These are phyloP conservation scores for Phialophora tarda DNA, from an alignment of 2,329 filamentous ascomycete species.

Conservation along the genomic window DNA sequence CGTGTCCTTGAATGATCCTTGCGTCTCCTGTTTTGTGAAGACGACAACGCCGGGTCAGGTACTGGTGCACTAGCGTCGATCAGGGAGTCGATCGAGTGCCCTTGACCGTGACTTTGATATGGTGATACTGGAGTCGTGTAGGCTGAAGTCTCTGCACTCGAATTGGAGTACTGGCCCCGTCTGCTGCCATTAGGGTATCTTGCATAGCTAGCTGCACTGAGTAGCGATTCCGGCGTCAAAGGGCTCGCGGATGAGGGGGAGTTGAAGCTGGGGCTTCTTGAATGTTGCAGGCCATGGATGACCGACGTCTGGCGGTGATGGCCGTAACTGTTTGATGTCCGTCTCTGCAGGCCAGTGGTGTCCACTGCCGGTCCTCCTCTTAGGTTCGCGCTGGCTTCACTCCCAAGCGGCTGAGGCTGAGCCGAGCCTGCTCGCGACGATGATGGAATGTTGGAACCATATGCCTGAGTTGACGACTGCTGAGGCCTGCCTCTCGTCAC, in stretches of 20 bases:
- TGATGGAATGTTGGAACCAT: conserved; percentile 25
- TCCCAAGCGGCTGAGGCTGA: conserved; percentile 32
- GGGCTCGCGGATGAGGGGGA: conserved; percentile 79
- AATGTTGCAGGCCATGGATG: conserved; percentile 92
- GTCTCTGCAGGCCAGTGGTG: conserved; percentile 53
- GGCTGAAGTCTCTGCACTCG: conserved; percentile 23
- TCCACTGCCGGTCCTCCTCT: conserved; percentile 30
- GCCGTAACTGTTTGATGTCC: conserved; percentile 68
- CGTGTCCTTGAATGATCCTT: conserved; percentile 70
- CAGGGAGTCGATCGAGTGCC: conserved; percentile 45
- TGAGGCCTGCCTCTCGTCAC: conserved; percentile 49
- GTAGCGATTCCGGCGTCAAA: conserved; percentile 52
- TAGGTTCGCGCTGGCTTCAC: conserved; percentile 26
- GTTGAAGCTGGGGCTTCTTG: conserved; percentile 82
- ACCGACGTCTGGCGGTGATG: conserved; percentile 97
- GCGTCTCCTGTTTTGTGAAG: conserved; percentile 44
- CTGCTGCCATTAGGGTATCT: conserved; percentile 25
- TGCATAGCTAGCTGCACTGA: conserved; percentile 27
- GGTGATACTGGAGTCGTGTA: conserved; percentile 33
- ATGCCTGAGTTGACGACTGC: conserved; percentile 26
- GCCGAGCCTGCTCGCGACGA: conserved; percentile 35
- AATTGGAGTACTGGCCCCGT: conserved; percentile 30
- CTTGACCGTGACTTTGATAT: conserved; percentile 38
- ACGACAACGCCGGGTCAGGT: conserved; percentile 45
- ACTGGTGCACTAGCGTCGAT: conserved; percentile 43